Conservation (phyloP, 176 grass and related monocot genomes). For the Oryza meyeriana region DNA sequence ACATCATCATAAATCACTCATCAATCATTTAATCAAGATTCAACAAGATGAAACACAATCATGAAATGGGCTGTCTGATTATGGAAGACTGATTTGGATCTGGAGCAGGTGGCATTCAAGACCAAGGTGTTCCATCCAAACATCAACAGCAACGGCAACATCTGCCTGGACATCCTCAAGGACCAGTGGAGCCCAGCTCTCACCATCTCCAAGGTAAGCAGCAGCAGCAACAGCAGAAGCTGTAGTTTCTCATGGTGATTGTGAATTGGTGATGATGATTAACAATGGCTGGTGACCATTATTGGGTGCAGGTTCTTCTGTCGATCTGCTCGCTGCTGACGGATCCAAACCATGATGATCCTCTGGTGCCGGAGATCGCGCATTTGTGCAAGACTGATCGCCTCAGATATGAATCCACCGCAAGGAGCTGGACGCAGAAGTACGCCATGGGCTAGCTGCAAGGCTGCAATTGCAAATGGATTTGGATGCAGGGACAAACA, state of each 20-base stretch:
- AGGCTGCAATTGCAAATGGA: neutral
- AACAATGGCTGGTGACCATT: neutral
- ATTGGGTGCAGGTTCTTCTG: slow-evolving; percentile 46
- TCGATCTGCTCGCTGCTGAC: slow-evolving; percentile 84
- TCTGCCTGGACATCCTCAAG: slow-evolving; percentile 90
- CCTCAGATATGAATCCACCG: slow-evolving; percentile 63
- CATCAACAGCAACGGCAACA: slow-evolving; percentile 86
- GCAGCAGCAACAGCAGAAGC: too few relatives aligned
- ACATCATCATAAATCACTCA: neutral
- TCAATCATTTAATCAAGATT: neutral
- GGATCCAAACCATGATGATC: slow-evolving; percentile 78
- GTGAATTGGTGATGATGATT: neutral
- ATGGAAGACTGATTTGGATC: neutral
- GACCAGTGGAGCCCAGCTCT: slow-evolving; percentile 85
- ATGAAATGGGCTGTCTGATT: neutral
- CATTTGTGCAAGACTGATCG: slow-evolving; percentile 84
- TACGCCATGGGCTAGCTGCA: slow-evolving; percentile 69
- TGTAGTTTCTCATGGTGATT: neutral
- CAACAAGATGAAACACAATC: neutral
- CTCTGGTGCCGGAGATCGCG: slow-evolving; percentile 86
- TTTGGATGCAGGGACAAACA: neutral
- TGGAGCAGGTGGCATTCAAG: slow-evolving; percentile 60
- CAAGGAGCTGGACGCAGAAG: slow-evolving; percentile 65
- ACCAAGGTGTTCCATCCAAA: slow-evolving; percentile 89
- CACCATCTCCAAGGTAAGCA: slow-evolving; percentile 64